phyloP scores from a whole-genome alignment of 345 rosid genomes.

The Schrenkiella parvula region DNA sequence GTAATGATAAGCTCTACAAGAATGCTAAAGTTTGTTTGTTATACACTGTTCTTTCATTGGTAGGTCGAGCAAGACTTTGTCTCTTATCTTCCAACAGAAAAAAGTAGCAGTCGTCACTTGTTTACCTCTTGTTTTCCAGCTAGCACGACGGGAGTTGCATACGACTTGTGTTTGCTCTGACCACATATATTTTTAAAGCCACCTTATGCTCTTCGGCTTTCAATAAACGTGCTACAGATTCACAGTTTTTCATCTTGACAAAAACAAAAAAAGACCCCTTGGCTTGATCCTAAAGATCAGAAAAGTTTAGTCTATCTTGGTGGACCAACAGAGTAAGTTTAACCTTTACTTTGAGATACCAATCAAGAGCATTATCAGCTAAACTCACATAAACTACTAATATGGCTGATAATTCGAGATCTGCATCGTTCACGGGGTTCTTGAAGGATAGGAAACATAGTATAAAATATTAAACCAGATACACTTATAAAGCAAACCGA shows the following conservation, averaged over 20 bases:
- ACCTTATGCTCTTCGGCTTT: background rate
- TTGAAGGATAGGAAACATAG: too few relatives aligned
- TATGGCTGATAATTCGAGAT: background rate
- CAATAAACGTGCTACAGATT: background rate
- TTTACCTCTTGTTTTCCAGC: background rate
- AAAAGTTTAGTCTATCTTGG: background rate
- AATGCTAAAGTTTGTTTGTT: background rate
- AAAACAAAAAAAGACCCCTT: background rate
- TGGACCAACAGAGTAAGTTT: background rate
- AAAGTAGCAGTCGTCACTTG: background rate
- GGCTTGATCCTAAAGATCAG: background rate
- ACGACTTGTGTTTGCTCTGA: background rate
- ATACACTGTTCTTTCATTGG: background rate
- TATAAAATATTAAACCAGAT: background rate
- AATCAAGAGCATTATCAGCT: background rate
- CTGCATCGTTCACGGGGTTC: too few relatives aligned
- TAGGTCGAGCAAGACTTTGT: background rate
- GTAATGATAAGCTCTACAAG: background rate
- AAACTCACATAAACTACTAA: background rate
- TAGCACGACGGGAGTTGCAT: too few relatives aligned
- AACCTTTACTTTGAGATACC: background rate
- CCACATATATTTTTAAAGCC: background rate
- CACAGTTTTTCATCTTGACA: background rate
- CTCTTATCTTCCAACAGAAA: background rate
- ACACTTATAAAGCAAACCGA: background rate